Base-by-base conservation (phyloP, 164 flowering plant genomes). In the Magnolia changhungtana region DNA sequence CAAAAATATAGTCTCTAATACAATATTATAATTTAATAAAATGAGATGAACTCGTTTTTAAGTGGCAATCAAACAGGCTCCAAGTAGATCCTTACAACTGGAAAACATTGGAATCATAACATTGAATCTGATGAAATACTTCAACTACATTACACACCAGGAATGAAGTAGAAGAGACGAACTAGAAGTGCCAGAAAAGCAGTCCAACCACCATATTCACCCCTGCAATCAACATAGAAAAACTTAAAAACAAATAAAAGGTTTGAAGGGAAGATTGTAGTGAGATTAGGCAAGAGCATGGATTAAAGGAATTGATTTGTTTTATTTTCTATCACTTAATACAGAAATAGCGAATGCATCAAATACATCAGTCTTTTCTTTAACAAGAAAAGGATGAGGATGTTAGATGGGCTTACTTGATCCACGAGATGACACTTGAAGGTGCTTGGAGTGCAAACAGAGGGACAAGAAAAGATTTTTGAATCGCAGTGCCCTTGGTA, bases 161-260 rank as follows among this genome's bases (percentile, higher is more conserved):
- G 97, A 68, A 93, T 82, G 71, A 71, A 83, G 87, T 86, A 93
- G 87, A 91, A 95, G 58, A 95, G 91, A 20, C 93, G 92, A 66
- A 90, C 90, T 69, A 90, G 88, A 81, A 95, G 94, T 19, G 89
- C 93, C 82, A 93, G 79, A 78, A 95, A 93, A 72, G 95, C 94
- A 72, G 87, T 71, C 98, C 98, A 93, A 72, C 84, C 51, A 68
- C 98, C 98, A 88, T 91, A 93, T 68, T 93, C 92, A 64, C 97
- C 90, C 89, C 98, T 94, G 86, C 75, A 77, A 80, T 69, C 52
- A 69, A 72, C 10, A 27, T 21, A 13, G 37, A 37, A 18, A 4
- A 50, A 50, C 50, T 70, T 50, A 8, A 21, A 49, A 50, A 49
- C 72, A 70, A 20, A 70, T 16, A 7, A 14, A 29, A 19, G 50